Base-by-base conservation (phyloP, 139 green algal genomes). In the Asterochloris sp. region DNA sequence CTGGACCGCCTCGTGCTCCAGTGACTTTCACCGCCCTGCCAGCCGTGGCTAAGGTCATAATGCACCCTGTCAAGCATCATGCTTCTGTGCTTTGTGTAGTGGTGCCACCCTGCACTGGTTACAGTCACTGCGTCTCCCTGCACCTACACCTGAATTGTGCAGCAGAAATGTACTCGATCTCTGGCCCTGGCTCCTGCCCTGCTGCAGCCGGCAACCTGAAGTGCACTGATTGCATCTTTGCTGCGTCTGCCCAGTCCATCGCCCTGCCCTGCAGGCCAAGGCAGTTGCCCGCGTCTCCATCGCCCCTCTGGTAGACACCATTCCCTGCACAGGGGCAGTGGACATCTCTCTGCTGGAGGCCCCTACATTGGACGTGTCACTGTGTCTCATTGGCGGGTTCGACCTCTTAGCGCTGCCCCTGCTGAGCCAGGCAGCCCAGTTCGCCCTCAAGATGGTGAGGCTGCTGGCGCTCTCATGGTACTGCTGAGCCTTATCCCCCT, bases 401-500 rank as follows among this genome's bases (percentile, higher is more conserved):
- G 93, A 96, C 88, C 27, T 96, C 61, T 92, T 95, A 89, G 85
- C 89, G 19, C 79, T 96, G 81, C 93, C 93, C 11, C 79, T 87
- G 26, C 63, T 95, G 10, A 86, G 88, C 71, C 77, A 90, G 23
- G 83, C 80, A 10, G 68, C 90, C 4, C 29, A 81, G 10, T 83
- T 81, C 14, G 86, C 61, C 26, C 38, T 89, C 14, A 80, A 88
- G 85, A 89, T 92, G 78, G 83, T 66, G 60, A 28, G 60, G 29
- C 24, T 13, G 12, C 17, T 80, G 19, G 54, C 23, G 6, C 38
- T 54, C 38, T 54, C 38, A 2, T 54, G 6, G 38, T 54, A 6
- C 38, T 54, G 38, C 38, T 54, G 38, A 54, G 38, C 38, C 38
- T 54, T 54, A 6, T 54, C 38, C 38, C 38, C 38, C 38, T 54